Evolutionary conservation across 2,329 filamentous ascomycete genomes (phyloP).

Genomic region (Trichoderma sp.): DNA sequence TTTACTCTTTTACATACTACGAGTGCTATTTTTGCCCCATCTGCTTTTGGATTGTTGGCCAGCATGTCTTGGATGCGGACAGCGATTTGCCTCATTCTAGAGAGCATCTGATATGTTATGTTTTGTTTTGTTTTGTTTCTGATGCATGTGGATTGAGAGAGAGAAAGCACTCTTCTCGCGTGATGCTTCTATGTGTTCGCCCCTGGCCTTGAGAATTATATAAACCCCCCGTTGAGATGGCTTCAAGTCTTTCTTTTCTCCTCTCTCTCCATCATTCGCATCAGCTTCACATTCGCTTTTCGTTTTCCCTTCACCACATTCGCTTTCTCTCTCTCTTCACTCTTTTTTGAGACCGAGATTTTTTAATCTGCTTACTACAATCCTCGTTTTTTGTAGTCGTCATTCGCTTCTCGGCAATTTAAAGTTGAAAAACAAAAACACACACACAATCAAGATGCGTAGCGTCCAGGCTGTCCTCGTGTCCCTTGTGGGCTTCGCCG

Average conservation of each 20-base stretch:
- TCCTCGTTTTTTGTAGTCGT: not conserved
- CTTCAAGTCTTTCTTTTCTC: not conserved
- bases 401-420: not conserved
- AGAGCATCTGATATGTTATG: not conserved
- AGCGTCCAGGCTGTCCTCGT: conserved; percentile 30
- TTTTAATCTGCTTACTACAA: not conserved
- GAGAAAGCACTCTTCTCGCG: not conserved
- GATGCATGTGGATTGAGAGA: not conserved
- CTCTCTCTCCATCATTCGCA: not conserved
- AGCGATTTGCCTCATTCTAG: not conserved
- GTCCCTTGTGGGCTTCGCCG: conserved; percentile 26
- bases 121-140: conserved; percentile 5
- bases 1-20: not conserved
- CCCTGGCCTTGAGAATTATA: not conserved
- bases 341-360: not conserved
- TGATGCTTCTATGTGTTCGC: not conserved
- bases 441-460: conserved; percentile 11
- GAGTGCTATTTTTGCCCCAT: not conserved
- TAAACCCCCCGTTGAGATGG: not conserved
- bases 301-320: not conserved
- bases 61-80: not conserved
- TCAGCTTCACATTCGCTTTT: conserved; percentile 16
- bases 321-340: not conserved
- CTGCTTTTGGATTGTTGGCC: not conserved
- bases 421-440: not conserved